Evolutionary conservation across 371 early-diverging fungal species (phyloP), one percentile per base, ranked within the genome.

Genomic region (Haplosporangium sp.): DNA sequence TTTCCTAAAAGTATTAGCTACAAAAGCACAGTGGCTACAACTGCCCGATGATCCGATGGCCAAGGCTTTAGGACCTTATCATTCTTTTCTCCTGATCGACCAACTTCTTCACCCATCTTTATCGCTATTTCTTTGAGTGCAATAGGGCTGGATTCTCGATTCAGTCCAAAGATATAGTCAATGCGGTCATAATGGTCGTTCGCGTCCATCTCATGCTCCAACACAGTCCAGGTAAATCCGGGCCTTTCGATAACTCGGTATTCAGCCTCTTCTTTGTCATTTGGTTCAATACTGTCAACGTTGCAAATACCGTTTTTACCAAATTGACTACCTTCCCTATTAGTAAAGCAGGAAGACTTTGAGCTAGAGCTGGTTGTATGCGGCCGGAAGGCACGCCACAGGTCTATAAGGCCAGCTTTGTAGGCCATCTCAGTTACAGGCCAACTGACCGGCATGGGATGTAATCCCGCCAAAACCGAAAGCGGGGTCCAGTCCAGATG

Each of bases 41-140:
- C 84, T 2, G 77, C 75, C 4, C 84, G 73, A 55, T 84, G 84
- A 35, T 84, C 84, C 44, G 84, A 82, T 0, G 83, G 73, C 84
- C 84, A 84, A 2, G 76, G 82, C 40, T 48, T 69, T 15, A 53
- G 45, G 20, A 75, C 69, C 53, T 63, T 74, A 1, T 74, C 82
- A 45, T 81, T 81, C 63, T 69, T 72, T 40, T 81, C 82, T 35
- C 82, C 82, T 1, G 55, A 52, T 4, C 75, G 45, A 8, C 60
- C 34, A 3, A 61, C 0, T 37, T 74, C 75, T 72, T 76, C 74
- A 7, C 72, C 77, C 58, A 78, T 71, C 58, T 52, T 62, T 59
- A 74, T 61, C 27, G 67, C 78, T 13, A 78, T 44, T 17, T 72
- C 67, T 57, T 75, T 74, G 57, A 83, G 69, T 19, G 79, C 84